A percentile compares a stretch with the other conserved stretches of the same genome.
Evolutionary conservation across 139 green algal genomes (phyloP).

Genomic region (Auxenochlorella protothecoides): DNA sequence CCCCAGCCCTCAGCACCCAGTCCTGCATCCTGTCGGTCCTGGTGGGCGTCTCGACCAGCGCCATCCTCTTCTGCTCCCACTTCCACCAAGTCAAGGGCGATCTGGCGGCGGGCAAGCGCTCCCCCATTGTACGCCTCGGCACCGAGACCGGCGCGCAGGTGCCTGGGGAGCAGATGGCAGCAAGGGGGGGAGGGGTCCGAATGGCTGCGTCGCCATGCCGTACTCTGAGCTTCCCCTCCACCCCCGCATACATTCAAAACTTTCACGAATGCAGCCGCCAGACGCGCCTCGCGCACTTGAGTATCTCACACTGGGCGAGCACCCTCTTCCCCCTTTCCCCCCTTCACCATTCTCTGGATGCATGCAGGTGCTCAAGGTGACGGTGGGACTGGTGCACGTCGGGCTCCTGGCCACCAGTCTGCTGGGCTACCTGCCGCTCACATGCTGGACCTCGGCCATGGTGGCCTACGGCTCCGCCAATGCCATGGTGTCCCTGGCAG

Average conservation of each 20-base stretch:
- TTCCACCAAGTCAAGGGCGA: constrained; percentile 79
- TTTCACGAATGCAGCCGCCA: no score
- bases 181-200: no score
- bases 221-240: no score
- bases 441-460: constrained; percentile 17
- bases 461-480: constrained; percentile 21
- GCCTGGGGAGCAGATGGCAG: no score
- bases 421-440: constrained; percentile 21
- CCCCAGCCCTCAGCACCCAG: background rate
- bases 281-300: no score
- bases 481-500: constrained; percentile 26
- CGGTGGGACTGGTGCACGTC: constrained; percentile 16
- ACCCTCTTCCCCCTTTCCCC: background rate
- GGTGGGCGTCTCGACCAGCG: constrained; percentile 75
- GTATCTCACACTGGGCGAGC: no score
- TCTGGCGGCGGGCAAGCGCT: no score
- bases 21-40: constrained; percentile 26
- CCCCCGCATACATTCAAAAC: no score
- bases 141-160: no score
- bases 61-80: constrained; percentile 91
- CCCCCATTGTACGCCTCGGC: no score
- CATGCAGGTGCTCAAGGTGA: constrained; percentile 17
- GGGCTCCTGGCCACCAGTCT: constrained; percentile 10
- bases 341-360: background rate
- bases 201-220: no score